Percentiles rank a stretch among this genome's conserved stretches.
Conservation (phyloP, 768 basidiomycete species). For the Roridomyces roridus region DNA sequence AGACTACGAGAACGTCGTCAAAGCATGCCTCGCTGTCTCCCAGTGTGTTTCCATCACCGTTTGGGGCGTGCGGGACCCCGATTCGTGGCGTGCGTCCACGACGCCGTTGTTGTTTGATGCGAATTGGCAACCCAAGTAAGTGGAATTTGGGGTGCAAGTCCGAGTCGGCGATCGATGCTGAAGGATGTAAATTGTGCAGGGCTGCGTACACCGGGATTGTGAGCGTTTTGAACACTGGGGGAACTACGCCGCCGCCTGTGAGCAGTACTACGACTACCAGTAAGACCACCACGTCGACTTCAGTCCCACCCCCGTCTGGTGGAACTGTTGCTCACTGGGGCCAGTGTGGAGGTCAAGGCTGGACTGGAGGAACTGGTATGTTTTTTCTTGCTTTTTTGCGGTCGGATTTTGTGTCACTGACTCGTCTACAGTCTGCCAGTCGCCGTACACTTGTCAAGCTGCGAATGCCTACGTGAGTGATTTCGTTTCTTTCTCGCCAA, state of each 20-base stretch:
- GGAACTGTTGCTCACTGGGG: background rate
- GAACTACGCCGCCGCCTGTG: background rate
- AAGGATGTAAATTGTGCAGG: too few species aligned
- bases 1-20: slow-evolving; percentile 51
- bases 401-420: too few species aligned
- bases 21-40: slow-evolving; percentile 49
- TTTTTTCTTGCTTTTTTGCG: background rate
- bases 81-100: slow-evolving; percentile 53
- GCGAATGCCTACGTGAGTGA: background rate
- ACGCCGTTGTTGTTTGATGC: slow-evolving; percentile 53
- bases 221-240: slow-evolving; percentile 25
- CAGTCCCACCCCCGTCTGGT: background rate
- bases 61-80: slow-evolving; percentile 56
- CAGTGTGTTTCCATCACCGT: slow-evolving; percentile 53
- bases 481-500: background rate
- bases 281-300: background rate
- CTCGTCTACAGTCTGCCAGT: background rate
- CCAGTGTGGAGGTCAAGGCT: slow-evolving; percentile 7
- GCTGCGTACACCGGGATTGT: slow-evolving; percentile 38
- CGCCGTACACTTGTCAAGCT: background rate
- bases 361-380: slow-evolving; percentile 1
- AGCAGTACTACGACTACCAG: background rate
- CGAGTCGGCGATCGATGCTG: too few species aligned
- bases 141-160: background rate
- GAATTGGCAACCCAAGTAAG: slow-evolving; percentile 51